phyloP scores from a whole-genome alignment of 768 basidiomycete genomes.

The Russula virescens region DNA sequence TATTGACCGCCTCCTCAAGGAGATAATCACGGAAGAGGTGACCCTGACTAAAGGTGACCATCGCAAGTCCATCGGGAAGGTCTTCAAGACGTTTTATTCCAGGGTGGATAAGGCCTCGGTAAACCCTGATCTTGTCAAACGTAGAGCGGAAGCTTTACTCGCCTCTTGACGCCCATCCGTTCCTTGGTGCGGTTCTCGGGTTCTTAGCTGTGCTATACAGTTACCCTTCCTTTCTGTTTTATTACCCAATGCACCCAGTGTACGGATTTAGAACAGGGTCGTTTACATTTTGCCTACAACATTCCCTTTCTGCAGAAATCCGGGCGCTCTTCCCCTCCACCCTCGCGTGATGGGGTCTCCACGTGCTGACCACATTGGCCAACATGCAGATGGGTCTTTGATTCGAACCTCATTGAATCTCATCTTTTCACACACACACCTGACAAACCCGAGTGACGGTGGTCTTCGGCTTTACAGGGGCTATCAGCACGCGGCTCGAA shows the following conservation, averaged over 20 bases:
- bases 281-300: background rate
- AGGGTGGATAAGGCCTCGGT: conserved; percentile 55
- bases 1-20: conserved; percentile 47
- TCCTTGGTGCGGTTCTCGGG: no score
- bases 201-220: background rate
- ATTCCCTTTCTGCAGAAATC: background rate
- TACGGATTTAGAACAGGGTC: background rate
- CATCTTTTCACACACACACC: background rate
- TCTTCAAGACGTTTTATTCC: conserved; percentile 61
- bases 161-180: conserved; percentile 2
- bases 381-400: background rate
- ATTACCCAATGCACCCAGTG: background rate
- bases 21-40: conserved; percentile 34
- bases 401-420: background rate
- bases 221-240: background rate
- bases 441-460: background rate
- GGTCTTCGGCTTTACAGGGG: conserved; percentile 10
- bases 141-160: conserved; percentile 41
- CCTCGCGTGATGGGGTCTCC: background rate
- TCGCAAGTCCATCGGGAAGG: conserved; percentile 37
- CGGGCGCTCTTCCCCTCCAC: background rate
- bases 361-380: background rate
- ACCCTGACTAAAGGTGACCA: conserved; percentile 30
- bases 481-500: background rate
- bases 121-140: conserved; percentile 51